These are phyloP conservation scores for Immersiporthe knoxdaviesiana DNA, from an alignment of 2,329 filamentous ascomycete species.

Conservation along the genomic window DNA sequence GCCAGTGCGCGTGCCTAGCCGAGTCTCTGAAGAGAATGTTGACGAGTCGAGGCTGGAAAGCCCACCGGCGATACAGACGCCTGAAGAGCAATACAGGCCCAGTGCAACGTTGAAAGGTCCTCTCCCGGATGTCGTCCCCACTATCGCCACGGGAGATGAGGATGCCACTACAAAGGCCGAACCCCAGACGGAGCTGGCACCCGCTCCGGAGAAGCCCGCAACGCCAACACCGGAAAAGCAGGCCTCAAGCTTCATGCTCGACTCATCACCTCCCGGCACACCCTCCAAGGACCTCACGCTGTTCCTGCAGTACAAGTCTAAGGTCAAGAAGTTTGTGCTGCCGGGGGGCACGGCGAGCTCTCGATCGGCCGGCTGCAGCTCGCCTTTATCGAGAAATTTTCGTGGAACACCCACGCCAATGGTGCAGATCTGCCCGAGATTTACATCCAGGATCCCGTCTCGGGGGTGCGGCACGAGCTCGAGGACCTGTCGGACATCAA, in stretches of 20 bases:
- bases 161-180: conserved; percentile 35
- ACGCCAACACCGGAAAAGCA: conserved; percentile 49
- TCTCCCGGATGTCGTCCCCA: conserved; percentile 52
- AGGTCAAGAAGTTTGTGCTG: conserved; percentile 94
- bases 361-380: conserved; percentile 88
- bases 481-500: conserved; percentile 94
- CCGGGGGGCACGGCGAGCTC: conserved; percentile 82
- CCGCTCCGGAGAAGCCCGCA: conserved; percentile 26
- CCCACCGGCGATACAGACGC: conserved; percentile 57
- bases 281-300: conserved; percentile 86
- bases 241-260: conserved; percentile 58
- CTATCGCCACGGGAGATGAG: conserved; percentile 38
- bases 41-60: conserved; percentile 43
- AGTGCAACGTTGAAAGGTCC: conserved; percentile 65
- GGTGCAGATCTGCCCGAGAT: conserved; percentile 93
- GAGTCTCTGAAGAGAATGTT: conserved; percentile 69
- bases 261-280: conserved; percentile 67
- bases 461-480: conserved; percentile 93
- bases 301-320: conserved; percentile 94
- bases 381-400: conserved; percentile 98
- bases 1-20: conserved; percentile 60
- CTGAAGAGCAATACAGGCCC: conserved; percentile 66
- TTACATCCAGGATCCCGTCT: conserved; percentile 94
- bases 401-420: conserved; percentile 96
- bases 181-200: conserved; percentile 30